Evolutionary conservation across 1,284 basidiomycete species (phyloP).

Genomic region (Paramarasmius palmivorus): DNA sequence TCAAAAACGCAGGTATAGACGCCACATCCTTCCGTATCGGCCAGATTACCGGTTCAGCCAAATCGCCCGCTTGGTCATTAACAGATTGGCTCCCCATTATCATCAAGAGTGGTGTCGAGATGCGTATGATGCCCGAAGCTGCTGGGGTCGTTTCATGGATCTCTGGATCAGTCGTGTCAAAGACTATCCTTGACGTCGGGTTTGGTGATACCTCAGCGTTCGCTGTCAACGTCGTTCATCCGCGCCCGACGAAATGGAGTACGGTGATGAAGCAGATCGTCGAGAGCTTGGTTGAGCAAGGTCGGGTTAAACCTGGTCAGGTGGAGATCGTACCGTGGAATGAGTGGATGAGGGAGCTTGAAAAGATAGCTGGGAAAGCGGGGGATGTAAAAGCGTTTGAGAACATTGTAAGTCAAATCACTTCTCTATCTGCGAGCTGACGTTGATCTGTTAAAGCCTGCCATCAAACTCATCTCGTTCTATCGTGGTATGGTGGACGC

Average conservation of each 20-base stretch:
- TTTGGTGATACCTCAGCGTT: conserved; percentile 16
- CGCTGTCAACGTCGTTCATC: conserved; percentile 29
- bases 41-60: conserved; percentile 22
- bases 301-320: neutral
- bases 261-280: conserved; percentile 22
- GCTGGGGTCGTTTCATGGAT: conserved; percentile 26
- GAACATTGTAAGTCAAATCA: conserved; percentile 3
- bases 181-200: conserved; percentile 23
- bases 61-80: conserved; percentile 22
- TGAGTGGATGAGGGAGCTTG: conserved; percentile 23
- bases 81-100: conserved; percentile 24
- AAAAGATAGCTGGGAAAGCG: conserved; percentile 9
- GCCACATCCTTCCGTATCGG: conserved; percentile 22
- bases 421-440: neutral
- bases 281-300: conserved; percentile 13
- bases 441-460: neutral
- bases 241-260: conserved; percentile 22
- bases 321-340: conserved; percentile 24
- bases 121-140: conserved; percentile 19
- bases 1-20: conserved; percentile 10
- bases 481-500: neutral
- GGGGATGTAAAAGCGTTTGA: neutral
- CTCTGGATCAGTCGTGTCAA: conserved; percentile 25
- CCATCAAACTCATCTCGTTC: neutral
- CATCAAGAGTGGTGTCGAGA: conserved; percentile 19